Evolutionary conservation across 257 asterid genomes (phyloP), one percentile per base, ranked within the genome.

Genomic region (Anisodus tanguticus): DNA sequence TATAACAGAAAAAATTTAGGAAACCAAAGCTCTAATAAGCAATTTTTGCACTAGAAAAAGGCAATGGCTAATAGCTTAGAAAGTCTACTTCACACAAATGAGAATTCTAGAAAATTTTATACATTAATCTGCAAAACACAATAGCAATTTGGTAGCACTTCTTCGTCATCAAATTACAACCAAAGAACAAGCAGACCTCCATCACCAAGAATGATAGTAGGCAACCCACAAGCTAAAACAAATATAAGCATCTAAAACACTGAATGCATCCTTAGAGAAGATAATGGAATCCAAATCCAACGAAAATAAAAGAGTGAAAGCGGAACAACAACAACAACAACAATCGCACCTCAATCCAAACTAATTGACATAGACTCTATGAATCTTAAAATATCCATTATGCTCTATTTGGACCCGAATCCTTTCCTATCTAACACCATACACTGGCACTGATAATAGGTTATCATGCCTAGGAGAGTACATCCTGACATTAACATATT

Each of bases 181-280:
- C 43, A 51, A 37, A 68, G 39, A 31, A 39, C 26, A 68, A 68
- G 77, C 9, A 13, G 64, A 53, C 49, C 64, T 77, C 22, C 63
- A 77, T 26, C 49, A 77, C 2, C 49, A 26, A 26, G 9, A 77
- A 77, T 16, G 22, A 57, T 45, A n/a, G 49, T 6, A 6, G 62
- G 62, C 13, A 22, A 51, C 63, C 49, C 43, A 49, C 43, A 49
- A 6, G 62, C 80, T 41, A 49, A 74, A 51, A 49, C 45, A 74
- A 74, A 74, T 49, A 74, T 12, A 51, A 74, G 5, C 45, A 22
- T 31, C 35, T 31, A 31, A 31, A 31, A 31, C 35, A 49, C 81
- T 26, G 22, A 45, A 49, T 19, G 79, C 59, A 71, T 71, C 79
- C 58, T 71, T 71, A 45, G 8, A 71, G 58, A 72, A 45, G 43